phyloP scores from a whole-genome alignment of 805 yeast species.

The Candida sonorensis region DNA sequence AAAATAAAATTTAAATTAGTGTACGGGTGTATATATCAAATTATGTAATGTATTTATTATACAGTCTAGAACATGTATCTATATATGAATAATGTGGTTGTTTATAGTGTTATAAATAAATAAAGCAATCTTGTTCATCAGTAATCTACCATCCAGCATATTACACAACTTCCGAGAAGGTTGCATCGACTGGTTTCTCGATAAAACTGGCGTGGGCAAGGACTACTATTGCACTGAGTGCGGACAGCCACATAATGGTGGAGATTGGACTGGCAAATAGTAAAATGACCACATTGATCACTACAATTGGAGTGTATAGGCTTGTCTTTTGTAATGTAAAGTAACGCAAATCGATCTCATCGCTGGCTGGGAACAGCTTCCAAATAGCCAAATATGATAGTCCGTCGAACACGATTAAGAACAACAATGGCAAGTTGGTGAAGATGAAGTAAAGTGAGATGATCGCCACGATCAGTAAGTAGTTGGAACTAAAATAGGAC shows the following conservation, averaged over 20 bases:
- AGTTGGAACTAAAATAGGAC: conserved; percentile 80
- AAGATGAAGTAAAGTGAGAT: conserved; percentile 73
- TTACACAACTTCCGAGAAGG: conserved; percentile 66
- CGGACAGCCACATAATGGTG: conserved; percentile 86
- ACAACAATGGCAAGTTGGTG: conserved; percentile 73
- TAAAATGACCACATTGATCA: conserved; percentile 45
- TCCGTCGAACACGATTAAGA: conserved; percentile 51
- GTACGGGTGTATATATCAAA: too few species aligned
- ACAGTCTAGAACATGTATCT: too few species aligned
- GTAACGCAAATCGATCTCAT: conserved; percentile 28
- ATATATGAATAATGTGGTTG: too few species aligned
- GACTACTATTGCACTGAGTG: conserved; percentile 74
- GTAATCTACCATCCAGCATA: too few species aligned
- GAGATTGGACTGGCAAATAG: conserved; percentile 85
- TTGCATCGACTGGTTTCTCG: conserved; percentile 94
- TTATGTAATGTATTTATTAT: too few species aligned
- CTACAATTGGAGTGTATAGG: conserved; percentile 73
- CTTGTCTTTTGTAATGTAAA: conserved; percentile 70
- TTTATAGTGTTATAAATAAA: too few species aligned
- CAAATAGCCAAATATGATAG: conserved; percentile 38
- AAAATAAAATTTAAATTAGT: too few species aligned
- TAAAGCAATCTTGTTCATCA: too few species aligned
- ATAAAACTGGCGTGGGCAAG: conserved; percentile 82
- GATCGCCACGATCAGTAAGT: conserved; percentile 59
- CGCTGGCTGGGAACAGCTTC: conserved; percentile 21